phyloP scores from a whole-genome alignment of 345 rosid genomes.

The Hibiscus syriacus region DNA sequence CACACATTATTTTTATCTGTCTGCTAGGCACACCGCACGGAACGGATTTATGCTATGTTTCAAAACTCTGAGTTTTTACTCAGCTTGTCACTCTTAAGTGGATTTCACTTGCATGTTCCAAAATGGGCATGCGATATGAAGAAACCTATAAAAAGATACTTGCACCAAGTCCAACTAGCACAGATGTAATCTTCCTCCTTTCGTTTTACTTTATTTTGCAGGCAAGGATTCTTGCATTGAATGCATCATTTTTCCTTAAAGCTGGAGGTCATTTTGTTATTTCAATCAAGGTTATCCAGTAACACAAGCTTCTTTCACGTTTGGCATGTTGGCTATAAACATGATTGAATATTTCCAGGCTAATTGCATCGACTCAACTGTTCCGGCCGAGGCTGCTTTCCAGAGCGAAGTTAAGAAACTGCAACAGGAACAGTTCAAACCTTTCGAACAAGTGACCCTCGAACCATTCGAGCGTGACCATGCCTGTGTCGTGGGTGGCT shows the following conservation, averaged over 20 bases:
- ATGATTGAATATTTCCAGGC: conserved; percentile 37
- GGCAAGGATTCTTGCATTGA: conserved; percentile 93
- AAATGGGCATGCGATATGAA: no score
- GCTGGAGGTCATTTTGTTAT: conserved; percentile 97
- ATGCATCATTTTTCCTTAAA: conserved; percentile 76
- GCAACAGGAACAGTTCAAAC: conserved; percentile 78
- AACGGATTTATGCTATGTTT: no score
- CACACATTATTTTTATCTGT: no score
- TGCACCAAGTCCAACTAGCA: background rate
- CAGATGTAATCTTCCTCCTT: background rate
- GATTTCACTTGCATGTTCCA: no score
- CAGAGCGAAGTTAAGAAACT: conserved; percentile 80
- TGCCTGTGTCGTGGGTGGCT: conserved; percentile 86
- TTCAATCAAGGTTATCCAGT: conserved; percentile 68
- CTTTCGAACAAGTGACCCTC: conserved; percentile 77
- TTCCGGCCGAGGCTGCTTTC: conserved; percentile 78
- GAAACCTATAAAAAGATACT: no score
- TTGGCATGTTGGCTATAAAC: background rate
- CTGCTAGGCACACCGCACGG: no score
- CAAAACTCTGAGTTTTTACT: no score
- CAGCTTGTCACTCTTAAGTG: no score
- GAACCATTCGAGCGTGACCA: conserved; percentile 97
- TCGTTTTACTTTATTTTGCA: conserved; percentile 19
- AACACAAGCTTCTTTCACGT: background rate
- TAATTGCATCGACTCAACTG: conserved; percentile 87